These are phyloP conservation scores for Cucurbita maxima DNA, from an alignment of 306 rosid species.

Conservation along the genomic window DNA sequence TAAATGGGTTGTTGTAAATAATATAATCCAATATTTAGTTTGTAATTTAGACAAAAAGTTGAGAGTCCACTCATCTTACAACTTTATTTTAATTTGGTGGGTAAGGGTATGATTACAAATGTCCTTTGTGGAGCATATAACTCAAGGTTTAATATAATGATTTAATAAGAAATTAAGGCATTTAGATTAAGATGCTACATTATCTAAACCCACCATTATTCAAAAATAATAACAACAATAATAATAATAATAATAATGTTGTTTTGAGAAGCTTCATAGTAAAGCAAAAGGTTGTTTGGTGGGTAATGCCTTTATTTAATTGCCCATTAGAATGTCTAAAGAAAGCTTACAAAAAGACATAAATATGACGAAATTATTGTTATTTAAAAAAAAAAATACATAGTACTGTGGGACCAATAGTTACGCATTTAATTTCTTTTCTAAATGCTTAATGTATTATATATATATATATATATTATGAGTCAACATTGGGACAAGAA, in stretches of 20 bases:
- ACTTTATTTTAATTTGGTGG: neutral
- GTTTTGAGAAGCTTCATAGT: neutral
- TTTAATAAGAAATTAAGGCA: neutral
- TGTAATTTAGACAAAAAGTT: neutral
- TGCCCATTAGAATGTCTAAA: slow-evolving; percentile 21
- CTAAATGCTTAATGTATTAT: neutral
- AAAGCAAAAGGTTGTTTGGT: neutral
- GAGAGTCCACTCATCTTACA: neutral
- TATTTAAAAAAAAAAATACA: no score
- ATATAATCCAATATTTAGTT: neutral
- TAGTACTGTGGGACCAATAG: slow-evolving; percentile 4
- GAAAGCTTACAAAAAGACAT: slow-evolving; percentile 23
- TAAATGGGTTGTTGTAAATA: no score
- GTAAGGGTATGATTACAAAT: neutral
- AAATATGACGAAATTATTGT: slow-evolving; percentile 6
- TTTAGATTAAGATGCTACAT: neutral
- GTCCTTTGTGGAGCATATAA: slow-evolving; percentile 50
- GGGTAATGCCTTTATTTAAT: neutral
- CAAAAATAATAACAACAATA: no score
- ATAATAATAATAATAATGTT: neutral
- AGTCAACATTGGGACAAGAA: slow-evolving; percentile 31
- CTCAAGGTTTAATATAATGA: slow-evolving; percentile 32
- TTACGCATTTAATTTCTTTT: slow-evolving; percentile 8
- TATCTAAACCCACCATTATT: neutral
- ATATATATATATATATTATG: neutral